Base-by-base conservation (phyloP, 169 alveolate genomes). In the Babesia sp. region DNA sequence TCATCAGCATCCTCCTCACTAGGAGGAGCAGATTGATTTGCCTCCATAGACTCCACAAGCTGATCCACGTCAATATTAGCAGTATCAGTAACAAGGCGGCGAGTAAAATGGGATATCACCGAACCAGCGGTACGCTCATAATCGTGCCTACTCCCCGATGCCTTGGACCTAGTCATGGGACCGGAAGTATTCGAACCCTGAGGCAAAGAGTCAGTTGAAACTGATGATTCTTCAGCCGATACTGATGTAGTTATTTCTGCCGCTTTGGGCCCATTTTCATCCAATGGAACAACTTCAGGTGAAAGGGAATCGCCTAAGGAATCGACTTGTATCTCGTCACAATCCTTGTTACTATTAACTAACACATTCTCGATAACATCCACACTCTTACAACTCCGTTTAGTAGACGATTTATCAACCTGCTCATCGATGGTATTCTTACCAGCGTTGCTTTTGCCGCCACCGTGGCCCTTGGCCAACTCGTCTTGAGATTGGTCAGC, bases 1-100 rank as follows among this genome's bases (percentile, higher is more conserved):
- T 64, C 74, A 12, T 64, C 74, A 4, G 31, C 50, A 18, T 45
- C 41, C 45, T 61, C 71, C 5, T 54, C 71, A n/a, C 54, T 3
- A 22, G 50, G 28, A n/a, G 46, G 2, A 26, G 59, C 72, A 4
- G 74, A 11, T 34, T 37, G 59, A 16, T 50, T 1, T 1, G 59
- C 55, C 9, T 16, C 71, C 61, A 64, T 3, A 22, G 61, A 5
- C 39, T 50, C 63, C 26, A 63, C 72, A 18, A 63, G 29, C 60
- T 24, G 26, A 20, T 64, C 74, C 24, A 64, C 41, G 36, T 57
- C 48, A 50, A 64, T 3, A 34, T 63, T 37, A 7, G 74, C 34
- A 12, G 63, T 24, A 20, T 64, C 74, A 5, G 74, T 29, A 18
- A 29, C 36, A 46, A 64, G 26, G 16, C 51, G 64, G 8, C 67